Conservation (phyloP, 768 basidiomycete species). For the Leccinum incarnatum region DNA sequence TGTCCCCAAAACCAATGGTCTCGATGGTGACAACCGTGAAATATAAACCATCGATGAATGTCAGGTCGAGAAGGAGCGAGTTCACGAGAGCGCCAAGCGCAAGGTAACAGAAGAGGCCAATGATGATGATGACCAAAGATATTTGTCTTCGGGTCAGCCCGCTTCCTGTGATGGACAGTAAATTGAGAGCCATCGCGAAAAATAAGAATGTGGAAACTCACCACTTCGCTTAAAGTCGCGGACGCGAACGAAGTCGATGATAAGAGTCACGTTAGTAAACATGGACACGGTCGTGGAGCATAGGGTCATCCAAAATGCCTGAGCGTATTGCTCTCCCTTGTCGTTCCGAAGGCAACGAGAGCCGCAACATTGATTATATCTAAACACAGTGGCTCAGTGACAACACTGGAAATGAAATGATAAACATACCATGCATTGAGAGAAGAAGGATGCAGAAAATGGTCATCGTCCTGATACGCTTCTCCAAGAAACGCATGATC, state of each 20-base stretch:
- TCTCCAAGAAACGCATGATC: slow-evolving; percentile 71
- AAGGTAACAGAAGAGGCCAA: slow-evolving; percentile 69
- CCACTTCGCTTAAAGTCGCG: slow-evolving; percentile 65
- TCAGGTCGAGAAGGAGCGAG: slow-evolving; percentile 46
- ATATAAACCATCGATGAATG: slow-evolving; percentile 75
- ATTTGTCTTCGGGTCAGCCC: slow-evolving; percentile 81
- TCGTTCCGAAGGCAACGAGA: slow-evolving; percentile 60
- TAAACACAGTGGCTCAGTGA: slow-evolving; percentile 24
- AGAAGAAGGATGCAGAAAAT: slow-evolving; percentile 64
- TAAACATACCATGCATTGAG: slow-evolving; percentile 61
- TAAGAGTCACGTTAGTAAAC: slow-evolving; percentile 64
- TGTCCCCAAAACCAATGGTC: slow-evolving; percentile 77
- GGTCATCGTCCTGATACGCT: slow-evolving; percentile 58
- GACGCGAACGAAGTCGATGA: slow-evolving; percentile 57
- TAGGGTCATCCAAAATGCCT: slow-evolving; percentile 75
- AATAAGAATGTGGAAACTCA: slow-evolving; percentile 24
- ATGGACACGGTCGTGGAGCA: slow-evolving; percentile 69
- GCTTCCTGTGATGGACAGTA: slow-evolving; percentile 48
- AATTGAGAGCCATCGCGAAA: slow-evolving; percentile 20
- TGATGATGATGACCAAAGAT: slow-evolving; percentile 74
- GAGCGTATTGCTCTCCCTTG: slow-evolving; percentile 63
- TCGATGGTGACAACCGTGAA: slow-evolving; percentile 75
- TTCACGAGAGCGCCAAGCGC: slow-evolving; percentile 67
- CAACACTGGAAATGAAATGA: neutral
- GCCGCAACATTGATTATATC: slow-evolving; percentile 67